These are phyloP conservation scores for Salix caprea DNA, from an alignment of 345 rosid species.

Conservation along the genomic window DNA sequence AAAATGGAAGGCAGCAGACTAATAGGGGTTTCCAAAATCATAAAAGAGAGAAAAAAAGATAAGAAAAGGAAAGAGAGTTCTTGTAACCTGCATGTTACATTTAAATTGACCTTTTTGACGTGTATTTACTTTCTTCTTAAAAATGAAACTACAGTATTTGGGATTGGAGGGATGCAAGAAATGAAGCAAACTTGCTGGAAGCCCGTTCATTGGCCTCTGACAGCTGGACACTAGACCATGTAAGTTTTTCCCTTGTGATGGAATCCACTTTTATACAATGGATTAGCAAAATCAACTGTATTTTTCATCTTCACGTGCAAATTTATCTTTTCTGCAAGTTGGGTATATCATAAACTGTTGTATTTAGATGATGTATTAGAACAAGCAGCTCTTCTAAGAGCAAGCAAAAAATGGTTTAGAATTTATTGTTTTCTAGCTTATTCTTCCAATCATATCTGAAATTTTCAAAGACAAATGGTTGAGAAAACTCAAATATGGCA, in stretches of 20 bases:
- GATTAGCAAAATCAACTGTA: neutral
- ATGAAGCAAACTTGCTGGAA: slow-evolving; percentile 56
- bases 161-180: slow-evolving; percentile 70
- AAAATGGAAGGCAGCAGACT: neutral
- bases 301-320: neutral
- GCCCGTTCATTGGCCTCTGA: slow-evolving; percentile 80
- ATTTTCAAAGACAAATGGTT: neutral
- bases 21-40: neutral
- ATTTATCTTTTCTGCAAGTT: neutral
- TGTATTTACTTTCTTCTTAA: neutral
- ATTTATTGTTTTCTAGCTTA: neutral
- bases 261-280: neutral
- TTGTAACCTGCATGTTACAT: neutral
- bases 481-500: neutral
- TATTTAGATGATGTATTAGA: neutral
- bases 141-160: slow-evolving; percentile 47
- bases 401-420: neutral
- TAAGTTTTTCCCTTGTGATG: slow-evolving; percentile 18
- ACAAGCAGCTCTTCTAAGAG: neutral
- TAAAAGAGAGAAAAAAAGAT: neutral
- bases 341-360: neutral
- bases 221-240: slow-evolving; percentile 65
- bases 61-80: neutral
- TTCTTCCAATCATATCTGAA: neutral
- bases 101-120: neutral